Evolutionary conservation across 352 stramenopile species (phyloP).

Genomic region (Globisporangium megalacanthum): DNA sequence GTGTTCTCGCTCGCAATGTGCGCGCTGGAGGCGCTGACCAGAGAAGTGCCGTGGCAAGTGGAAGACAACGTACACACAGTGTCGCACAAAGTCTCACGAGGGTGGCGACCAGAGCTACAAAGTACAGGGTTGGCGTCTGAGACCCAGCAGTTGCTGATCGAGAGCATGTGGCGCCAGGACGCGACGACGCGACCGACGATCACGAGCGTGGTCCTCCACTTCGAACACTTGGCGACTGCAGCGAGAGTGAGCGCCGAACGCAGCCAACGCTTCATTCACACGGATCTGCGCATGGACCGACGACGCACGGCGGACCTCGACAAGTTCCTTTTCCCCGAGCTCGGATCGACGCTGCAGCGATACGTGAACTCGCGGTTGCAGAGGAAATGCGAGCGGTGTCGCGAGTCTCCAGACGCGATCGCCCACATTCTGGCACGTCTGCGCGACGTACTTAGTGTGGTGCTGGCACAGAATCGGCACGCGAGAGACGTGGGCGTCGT

Average conservation of each 20-base stretch:
- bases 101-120: no score
- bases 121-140: background rate
- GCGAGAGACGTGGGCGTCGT: background rate
- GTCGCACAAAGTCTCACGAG: background rate
- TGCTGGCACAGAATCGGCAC: background rate
- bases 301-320: background rate
- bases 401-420: background rate
- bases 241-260: background rate
- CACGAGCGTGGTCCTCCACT: background rate
- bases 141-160: background rate
- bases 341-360: background rate
- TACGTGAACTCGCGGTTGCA: background rate
- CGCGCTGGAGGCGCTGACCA: background rate
- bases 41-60: background rate
- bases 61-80: background rate
- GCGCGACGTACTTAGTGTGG: background rate
- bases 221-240: background rate
- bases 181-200: background rate
- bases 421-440: background rate
- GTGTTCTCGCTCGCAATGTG: slow-evolving; percentile 1
- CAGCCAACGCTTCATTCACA: no score
- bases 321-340: background rate
- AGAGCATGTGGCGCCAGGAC: background rate
- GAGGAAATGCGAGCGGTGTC: background rate
- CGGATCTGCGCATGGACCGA: no score